Evolutionary conservation across 2,329 filamentous ascomycete species (phyloP), one percentile per base, ranked within the genome.

Genomic region (Aspergillus awamori): DNA sequence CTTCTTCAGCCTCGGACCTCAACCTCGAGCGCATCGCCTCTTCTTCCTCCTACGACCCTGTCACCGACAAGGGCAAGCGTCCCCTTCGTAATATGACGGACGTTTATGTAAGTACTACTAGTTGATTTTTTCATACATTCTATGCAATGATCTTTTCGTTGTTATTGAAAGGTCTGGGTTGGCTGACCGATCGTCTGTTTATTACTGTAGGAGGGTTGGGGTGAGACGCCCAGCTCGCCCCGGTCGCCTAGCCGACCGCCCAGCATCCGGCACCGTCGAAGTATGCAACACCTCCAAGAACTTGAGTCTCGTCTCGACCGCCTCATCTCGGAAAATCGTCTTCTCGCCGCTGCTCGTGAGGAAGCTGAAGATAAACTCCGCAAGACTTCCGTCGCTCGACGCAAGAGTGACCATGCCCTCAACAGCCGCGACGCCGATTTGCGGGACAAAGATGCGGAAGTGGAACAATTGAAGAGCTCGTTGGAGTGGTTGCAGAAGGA

Each of bases 191-290:
- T 55, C 17, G 39, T 53, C 64, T 66, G 60, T 64, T 72, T 69
- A 63, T 65, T 67, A 52, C 56, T 24, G 57, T 81, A 97, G 93
- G 93, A 97, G 86, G 94, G 92, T 80, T 93, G 88, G 82, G 94
- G 94, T 80, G 92, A 96, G 81, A 92, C 91, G 79, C 91, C 78
- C 49, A 78, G 86, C 74, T 96, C 93, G 75, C 93, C 94, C 73
- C 88, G 90, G 72, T 98, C 95, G 72, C 95, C 95, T 58, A 96
- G 92, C 69, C 89, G 94, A 78, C 93, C 95, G 70, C 92, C 93
- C 74, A 97, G 93, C 82, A 91, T 99, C 86, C 93, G 94, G 70
- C 93, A 94, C 75, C 91, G 94, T 74, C 95, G 97, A 79, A 98
- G 94, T 84, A 94, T 98, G 89, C 94, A 98, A 80, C 88, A 94